Base-by-base conservation (phyloP, 2,329 filamentous ascomycete genomes). In the Lithohypha guttulata region DNA sequence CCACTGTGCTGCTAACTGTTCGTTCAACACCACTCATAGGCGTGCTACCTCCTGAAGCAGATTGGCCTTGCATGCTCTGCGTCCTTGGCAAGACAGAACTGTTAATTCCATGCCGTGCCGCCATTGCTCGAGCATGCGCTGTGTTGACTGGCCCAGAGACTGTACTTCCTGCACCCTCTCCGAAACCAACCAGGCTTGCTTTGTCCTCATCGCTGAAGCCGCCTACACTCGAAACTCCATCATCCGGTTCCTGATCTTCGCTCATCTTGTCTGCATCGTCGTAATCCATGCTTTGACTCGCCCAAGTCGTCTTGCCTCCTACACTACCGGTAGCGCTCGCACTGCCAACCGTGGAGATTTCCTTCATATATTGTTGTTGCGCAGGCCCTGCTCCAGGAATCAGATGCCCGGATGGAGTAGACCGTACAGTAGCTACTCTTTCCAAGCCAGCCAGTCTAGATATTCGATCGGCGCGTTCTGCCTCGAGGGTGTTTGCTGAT, bases 371-470 rank as follows among this genome's bases (percentile, higher is more conserved):
- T 5, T 34, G 18, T 29, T 19, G 25, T 9, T 27, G 26, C 4
- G 17, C 6, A 3, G 32, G 25, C 44, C 45, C 38, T 43, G 49
- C 19, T 44, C 51, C 43, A 53, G 45, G 60, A 61, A 52, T 67
- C 66, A 47, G 44, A 34, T 55, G 52, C 22, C 51, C 53, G 28
- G 51, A 51, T 43, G 40, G 51, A 45, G 53, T 55, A 20, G 74
- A 68, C 45, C 83, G 79, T 29, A 81, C 71, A n/a, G 84, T 83
- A 11, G 82, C 79, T 42, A 95, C 79, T 41, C 84, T 78, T 59
- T 93, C 86, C 25, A 95, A 75, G n/a, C 89, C 89, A 9, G 87
- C 84, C 15, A 95, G 77, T 35, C 89, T 86, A 29, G 86, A 94
- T 61, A 96, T 95, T 54, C 89, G 86, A 62, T 95, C 87, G 47